Evolutionary conservation across 495 filamentous ascomycete species (phyloP).

Genomic region (Diplogelasinospora grovesii): DNA sequence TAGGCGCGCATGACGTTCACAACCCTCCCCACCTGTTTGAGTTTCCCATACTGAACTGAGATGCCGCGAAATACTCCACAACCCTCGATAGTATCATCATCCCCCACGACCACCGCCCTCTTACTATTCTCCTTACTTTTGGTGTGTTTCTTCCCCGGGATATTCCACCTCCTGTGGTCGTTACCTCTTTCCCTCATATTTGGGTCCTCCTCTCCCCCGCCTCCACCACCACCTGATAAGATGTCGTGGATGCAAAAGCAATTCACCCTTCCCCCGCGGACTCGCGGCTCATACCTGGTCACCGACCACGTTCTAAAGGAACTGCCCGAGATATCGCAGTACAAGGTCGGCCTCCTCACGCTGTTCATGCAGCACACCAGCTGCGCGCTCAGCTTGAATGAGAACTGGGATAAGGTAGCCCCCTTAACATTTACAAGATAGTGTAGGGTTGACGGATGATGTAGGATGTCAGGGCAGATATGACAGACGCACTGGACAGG

Average conservation of each 20-base stretch:
- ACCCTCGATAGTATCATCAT: constrained; percentile 14
- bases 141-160: constrained; percentile 47
- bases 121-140: constrained; percentile 43
- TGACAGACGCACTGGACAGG: constrained; percentile 88
- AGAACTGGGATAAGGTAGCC: constrained; percentile 71
- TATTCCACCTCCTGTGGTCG: constrained; percentile 45
- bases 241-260: constrained; percentile 72
- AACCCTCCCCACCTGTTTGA: neutral
- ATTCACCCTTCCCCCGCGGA: constrained; percentile 63
- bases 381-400: constrained; percentile 80
- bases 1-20: too few relatives aligned
- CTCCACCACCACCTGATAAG: neutral
- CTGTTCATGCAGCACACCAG: constrained; percentile 89
- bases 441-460: constrained; percentile 5
- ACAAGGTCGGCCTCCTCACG: constrained; percentile 82
- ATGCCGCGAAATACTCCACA: constrained; percentile 5
- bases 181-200: constrained; percentile 34
- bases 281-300: constrained; percentile 84
- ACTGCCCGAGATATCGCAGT: constrained; percentile 67
- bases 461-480: constrained; percentile 58
- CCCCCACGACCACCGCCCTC: constrained; percentile 35
- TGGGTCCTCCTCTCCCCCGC: constrained; percentile 14
- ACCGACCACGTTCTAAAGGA: constrained; percentile 61
- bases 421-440: neutral
- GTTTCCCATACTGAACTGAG: neutral